These are phyloP conservation scores for Xylaria sp. DNA, from an alignment of 2,329 filamentous ascomycete species.

Conservation along the genomic window DNA sequence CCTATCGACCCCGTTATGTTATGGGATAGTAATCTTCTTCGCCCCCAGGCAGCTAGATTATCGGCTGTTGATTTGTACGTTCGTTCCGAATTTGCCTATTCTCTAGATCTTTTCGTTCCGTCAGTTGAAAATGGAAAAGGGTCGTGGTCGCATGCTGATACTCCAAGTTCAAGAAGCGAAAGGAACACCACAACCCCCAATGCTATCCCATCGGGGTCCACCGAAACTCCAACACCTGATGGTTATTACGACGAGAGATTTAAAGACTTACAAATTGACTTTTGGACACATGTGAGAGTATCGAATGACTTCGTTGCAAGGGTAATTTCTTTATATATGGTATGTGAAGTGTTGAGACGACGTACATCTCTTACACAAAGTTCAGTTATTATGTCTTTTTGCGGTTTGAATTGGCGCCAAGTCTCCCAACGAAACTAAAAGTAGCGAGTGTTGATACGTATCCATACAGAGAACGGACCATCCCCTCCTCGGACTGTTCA, in stretches of 20 bases:
- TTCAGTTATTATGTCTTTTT: no score
- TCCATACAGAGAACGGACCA: slow-evolving; percentile 49
- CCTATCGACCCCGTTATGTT: slow-evolving; percentile 25
- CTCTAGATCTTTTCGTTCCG: no score
- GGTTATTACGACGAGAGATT: slow-evolving; percentile 31
- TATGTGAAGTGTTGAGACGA: background rate
- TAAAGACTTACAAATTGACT: slow-evolving; percentile 14
- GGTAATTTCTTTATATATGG: slow-evolving; percentile 35
- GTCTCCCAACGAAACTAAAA: background rate
- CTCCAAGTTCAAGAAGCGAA: background rate
- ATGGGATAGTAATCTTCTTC: slow-evolving; percentile 29
- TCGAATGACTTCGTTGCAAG: slow-evolving; percentile 29
- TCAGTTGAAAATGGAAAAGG: no score
- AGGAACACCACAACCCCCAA: background rate
- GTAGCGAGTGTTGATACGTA: background rate
- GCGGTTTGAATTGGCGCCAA: no score
- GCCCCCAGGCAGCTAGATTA: background rate
- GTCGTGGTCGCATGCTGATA: background rate
- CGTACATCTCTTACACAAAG: no score
- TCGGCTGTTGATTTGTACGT: slow-evolving; percentile 13
- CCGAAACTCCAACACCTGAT: no score
- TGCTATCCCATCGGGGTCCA: background rate
- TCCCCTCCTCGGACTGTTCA: slow-evolving; percentile 52
- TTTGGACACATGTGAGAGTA: slow-evolving; percentile 31
- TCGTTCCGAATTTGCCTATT: background rate